phyloP scores from a whole-genome alignment of 257 asterid genomes.

The Solanum rostratum region DNA sequence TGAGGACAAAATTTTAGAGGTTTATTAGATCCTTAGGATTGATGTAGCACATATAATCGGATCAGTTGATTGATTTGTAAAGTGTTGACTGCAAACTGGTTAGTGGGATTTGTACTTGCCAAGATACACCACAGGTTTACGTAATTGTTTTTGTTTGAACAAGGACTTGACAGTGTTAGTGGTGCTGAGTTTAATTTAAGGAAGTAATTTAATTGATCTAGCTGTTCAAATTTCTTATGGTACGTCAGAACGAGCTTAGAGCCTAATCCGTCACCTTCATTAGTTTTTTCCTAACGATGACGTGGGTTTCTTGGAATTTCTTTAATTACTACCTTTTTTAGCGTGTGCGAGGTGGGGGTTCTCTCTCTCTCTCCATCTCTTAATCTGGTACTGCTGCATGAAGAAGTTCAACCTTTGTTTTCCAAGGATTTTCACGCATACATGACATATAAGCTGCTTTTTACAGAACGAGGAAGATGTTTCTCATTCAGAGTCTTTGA shows the following conservation, averaged over 20 bases:
- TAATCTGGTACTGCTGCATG: not conserved
- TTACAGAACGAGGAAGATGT: conserved; percentile 12
- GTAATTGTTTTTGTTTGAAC: not conserved
- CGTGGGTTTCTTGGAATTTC: not conserved
- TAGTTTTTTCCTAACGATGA: not conserved
- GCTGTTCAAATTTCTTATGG: not conserved
- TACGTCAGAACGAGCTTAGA: not conserved
- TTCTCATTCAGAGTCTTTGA: conserved; percentile 18
- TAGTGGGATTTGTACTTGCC: not conserved
- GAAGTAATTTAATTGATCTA: not conserved
- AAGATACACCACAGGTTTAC: not conserved
- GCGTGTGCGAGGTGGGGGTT: not conserved
- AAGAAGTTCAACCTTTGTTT: not conserved
- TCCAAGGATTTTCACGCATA: not conserved
- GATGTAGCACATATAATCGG: not conserved
- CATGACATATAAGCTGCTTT: not conserved
- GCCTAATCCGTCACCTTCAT: not conserved
- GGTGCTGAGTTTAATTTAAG: not conserved
- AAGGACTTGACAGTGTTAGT: not conserved
- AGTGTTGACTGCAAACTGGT: not conserved
- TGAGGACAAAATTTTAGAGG: not conserved
- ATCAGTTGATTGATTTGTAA: not conserved
- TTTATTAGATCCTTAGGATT: not conserved
- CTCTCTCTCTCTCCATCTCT: not conserved
- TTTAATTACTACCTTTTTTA: not conserved